These are phyloP conservation scores for Ustulina deusta DNA, from an alignment of 2,329 filamentous ascomycete genomes.

Conservation along the genomic window DNA sequence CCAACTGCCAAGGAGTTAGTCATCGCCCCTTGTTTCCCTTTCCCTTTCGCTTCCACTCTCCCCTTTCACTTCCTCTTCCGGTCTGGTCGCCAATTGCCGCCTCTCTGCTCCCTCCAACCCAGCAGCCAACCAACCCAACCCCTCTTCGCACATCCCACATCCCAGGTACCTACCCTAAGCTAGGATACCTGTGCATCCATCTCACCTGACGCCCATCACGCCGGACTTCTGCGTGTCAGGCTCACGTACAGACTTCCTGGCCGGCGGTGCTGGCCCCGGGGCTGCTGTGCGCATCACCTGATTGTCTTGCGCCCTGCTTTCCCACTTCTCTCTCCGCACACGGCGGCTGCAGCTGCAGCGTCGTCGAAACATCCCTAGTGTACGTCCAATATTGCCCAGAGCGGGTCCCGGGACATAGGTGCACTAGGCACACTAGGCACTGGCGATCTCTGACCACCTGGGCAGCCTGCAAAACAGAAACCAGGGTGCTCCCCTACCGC, in stretches of 20 bases:
- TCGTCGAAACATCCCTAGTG: too few species aligned
- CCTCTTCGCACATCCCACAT: slow-evolving; percentile 3
- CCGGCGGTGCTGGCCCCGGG: neutral
- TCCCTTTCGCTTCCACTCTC: neutral
- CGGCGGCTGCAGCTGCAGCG: slow-evolving; percentile 34
- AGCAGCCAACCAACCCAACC: slow-evolving; percentile 6
- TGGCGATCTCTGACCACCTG: too few species aligned
- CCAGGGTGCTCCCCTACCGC: neutral
- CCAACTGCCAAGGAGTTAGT: too few species aligned
- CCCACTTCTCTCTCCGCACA: slow-evolving; percentile 30
- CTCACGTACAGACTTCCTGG: slow-evolving; percentile 24
- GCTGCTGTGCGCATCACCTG: slow-evolving; percentile 31
- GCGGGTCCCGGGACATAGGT: slow-evolving; percentile 35
- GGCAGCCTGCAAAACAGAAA: too few species aligned
- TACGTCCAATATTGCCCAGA: slow-evolving; percentile 23
- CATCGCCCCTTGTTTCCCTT: slow-evolving; percentile 8
- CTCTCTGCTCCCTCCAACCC: slow-evolving; percentile 13
- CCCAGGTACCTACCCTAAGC: too few species aligned
- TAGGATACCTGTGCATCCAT: neutral
- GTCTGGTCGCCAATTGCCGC: slow-evolving; percentile 32
- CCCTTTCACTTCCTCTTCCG: slow-evolving; percentile 13
- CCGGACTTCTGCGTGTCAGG: slow-evolving; percentile 18
- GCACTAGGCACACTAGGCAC: too few species aligned
- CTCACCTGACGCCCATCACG: slow-evolving; percentile 33
- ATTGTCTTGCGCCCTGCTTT: slow-evolving; percentile 17